A percentile compares a stretch with the other conserved stretches of the same genome.
Conservation (phyloP, 1,284 basidiomycete species). For the Coniophora puteana region DNA sequence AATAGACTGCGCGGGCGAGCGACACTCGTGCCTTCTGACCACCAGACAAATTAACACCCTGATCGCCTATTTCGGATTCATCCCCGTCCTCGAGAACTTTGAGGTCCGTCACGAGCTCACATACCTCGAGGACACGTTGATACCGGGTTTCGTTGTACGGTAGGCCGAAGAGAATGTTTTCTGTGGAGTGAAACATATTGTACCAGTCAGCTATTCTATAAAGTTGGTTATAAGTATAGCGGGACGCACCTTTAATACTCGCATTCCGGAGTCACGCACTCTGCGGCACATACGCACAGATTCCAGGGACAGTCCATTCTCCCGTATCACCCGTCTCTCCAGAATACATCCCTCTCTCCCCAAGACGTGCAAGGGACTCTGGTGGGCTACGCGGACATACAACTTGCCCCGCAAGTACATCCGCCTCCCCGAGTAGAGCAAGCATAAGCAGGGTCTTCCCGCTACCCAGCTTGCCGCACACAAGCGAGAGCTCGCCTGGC, state of each 20-base stretch:
- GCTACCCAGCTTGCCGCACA: conserved; percentile 74
- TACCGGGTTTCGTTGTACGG: conserved; percentile 79
- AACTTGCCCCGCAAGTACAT: conserved; percentile 78
- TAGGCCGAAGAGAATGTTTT: conserved; percentile 90
- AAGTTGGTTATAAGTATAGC: conserved; percentile 76
- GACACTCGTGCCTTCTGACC: conserved; percentile 96
- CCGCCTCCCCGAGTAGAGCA: conserved; percentile 90
- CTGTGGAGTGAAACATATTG: conserved; percentile 40
- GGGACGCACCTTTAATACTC: conserved; percentile 70
- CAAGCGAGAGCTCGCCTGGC: conserved; percentile 63
- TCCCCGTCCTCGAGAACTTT: conserved; percentile 94
- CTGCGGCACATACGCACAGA: conserved; percentile 94
- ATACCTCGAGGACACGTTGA: conserved; percentile 70
- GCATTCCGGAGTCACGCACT: conserved; percentile 88
- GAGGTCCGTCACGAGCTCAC: conserved; percentile 78
- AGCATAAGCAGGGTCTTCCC: conserved; percentile 78
- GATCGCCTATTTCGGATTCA: conserved; percentile 88
- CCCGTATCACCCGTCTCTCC: conserved; percentile 39
- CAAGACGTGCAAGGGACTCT: conserved; percentile 66
- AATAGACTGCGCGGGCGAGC: conserved; percentile 92
- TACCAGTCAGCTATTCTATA: conserved; percentile 84
- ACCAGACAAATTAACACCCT: conserved; percentile 84
- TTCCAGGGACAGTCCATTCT: conserved; percentile 74
- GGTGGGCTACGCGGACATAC: conserved; percentile 84
- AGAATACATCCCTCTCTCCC: too few relatives aligned